phyloP scores from a whole-genome alignment of 805 yeast species.

The Ogataea methanolica region DNA sequence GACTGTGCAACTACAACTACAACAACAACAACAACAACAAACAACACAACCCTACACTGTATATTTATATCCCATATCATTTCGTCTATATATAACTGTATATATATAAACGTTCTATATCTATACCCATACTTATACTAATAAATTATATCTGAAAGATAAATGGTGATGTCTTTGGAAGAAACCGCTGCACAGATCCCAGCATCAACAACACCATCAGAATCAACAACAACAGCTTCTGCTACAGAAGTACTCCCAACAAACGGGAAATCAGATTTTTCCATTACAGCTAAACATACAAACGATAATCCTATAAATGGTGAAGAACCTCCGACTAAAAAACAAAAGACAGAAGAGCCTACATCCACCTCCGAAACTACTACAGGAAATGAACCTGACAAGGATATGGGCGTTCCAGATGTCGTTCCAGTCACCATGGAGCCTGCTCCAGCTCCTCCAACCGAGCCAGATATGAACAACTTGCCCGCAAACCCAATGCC shows the following conservation, averaged over 20 bases:
- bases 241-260: background rate
- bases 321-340: background rate
- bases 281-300: background rate
- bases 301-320: slow-evolving; percentile 7
- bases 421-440: slow-evolving; percentile 28
- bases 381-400: background rate
- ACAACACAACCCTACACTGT: too few species aligned
- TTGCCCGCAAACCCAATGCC: slow-evolving; percentile 68
- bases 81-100: too few species aligned
- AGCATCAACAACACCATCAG: slow-evolving; percentile 7
- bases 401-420: slow-evolving; percentile 19
- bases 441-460: slow-evolving; percentile 75
- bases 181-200: slow-evolving; percentile 16
- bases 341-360: background rate
- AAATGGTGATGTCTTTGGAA: slow-evolving; percentile 26
- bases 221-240: background rate
- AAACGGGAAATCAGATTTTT: background rate
- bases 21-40: too few species aligned
- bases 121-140: too few species aligned
- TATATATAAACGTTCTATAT: too few species aligned
- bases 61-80: too few species aligned
- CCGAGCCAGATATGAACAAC: slow-evolving; percentile 69
- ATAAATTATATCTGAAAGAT: background rate
- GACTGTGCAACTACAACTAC: too few species aligned
- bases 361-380: background rate